These are phyloP conservation scores for Penicillium psychrosexuale DNA, from an alignment of 2,329 filamentous ascomycete species.

Conservation along the genomic window DNA sequence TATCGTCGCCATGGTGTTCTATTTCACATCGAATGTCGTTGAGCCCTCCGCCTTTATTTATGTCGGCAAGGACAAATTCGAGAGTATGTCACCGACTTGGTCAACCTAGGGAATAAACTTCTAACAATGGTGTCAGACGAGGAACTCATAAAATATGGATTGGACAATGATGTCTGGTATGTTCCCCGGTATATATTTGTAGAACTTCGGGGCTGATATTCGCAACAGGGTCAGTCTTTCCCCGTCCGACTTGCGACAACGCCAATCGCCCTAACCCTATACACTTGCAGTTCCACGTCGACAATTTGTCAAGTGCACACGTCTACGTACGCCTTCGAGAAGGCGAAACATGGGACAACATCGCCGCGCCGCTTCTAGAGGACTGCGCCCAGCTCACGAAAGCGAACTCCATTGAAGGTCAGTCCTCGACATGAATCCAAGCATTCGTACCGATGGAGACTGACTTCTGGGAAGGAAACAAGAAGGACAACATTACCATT, in stretches of 20 bases:
- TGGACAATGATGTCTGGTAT: conserved; percentile 93
- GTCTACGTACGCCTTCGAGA: conserved; percentile 85
- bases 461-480: conserved; percentile 66
- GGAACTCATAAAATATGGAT: conserved; percentile 85
- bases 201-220: conserved; percentile 6
- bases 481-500: conserved; percentile 94
- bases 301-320: conserved; percentile 95
- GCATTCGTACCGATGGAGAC: neutral
- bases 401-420: conserved; percentile 96
- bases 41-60: conserved; percentile 84
- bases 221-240: conserved; percentile 32
- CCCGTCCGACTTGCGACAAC: neutral
- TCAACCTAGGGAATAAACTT: neutral
- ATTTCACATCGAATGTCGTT: conserved; percentile 84
- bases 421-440: conserved; percentile 11
- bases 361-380: conserved; percentile 69
- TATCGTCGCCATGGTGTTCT: conserved; percentile 72
- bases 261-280: conserved; percentile 10
- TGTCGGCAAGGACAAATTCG: conserved; percentile 97
- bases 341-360: conserved; percentile 77
- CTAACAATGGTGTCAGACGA: conserved; percentile 62
- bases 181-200: neutral
- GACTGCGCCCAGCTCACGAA: conserved; percentile 98
- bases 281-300: conserved; percentile 75
- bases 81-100: conserved; percentile 63